phyloP scores from a whole-genome alignment of 331 rosid genomes.

The Prunus yedoensis region DNA sequence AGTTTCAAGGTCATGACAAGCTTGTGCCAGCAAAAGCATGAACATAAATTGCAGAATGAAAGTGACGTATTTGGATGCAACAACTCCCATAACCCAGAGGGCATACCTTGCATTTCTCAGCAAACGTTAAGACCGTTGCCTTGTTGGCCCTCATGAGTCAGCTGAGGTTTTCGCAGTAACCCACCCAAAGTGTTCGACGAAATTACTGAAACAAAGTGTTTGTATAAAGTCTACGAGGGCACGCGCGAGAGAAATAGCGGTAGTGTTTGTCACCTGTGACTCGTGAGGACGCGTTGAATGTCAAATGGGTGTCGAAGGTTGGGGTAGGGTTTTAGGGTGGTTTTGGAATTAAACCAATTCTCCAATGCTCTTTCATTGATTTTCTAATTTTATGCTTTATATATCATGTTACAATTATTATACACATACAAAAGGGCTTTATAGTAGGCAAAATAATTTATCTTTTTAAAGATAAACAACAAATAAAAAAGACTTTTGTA shows the following conservation, averaged over 20 bases:
- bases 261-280: background rate
- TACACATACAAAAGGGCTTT: no score
- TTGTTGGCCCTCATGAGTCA: constrained; percentile 48
- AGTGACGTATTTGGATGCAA: no score
- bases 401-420: no score
- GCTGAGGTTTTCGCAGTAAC: background rate
- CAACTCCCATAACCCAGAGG: background rate
- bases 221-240: background rate
- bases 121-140: constrained; percentile 56
- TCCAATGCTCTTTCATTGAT: background rate
- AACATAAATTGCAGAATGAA: background rate
- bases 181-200: constrained; percentile 49
- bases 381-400: no score
- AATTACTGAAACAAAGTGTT: constrained; percentile 1
- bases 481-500: no score
- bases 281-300: background rate
- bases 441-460: no score
- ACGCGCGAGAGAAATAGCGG: background rate
- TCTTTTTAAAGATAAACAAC: no score
- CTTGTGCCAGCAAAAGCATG: background rate
- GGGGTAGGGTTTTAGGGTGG: background rate
- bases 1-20: background rate
- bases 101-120: constrained; percentile 82
- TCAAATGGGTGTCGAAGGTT: background rate
- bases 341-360: background rate